phyloP scores from a whole-genome alignment of 257 asterid genomes.

The Scutellaria baicalensis region DNA sequence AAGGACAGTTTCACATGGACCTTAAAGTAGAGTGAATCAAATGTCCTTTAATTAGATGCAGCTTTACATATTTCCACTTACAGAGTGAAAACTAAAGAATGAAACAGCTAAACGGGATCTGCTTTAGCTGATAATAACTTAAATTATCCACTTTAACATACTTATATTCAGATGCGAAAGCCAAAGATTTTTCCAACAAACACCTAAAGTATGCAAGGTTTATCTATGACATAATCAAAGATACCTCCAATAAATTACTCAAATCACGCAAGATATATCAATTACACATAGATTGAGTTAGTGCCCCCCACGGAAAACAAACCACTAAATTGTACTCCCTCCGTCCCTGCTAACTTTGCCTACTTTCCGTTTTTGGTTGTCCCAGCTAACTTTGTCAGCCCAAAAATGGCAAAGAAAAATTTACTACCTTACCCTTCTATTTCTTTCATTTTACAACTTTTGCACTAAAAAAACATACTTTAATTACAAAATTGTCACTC shows the following conservation, averaged over 20 bases:
- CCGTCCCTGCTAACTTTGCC: too few relatives aligned
- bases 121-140: constrained; percentile 10
- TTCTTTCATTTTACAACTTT: too few relatives aligned
- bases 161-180: not conserved
- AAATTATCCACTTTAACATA: not conserved
- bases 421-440: too few relatives aligned
- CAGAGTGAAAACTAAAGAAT: constrained; percentile 14
- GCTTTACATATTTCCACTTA: constrained; percentile 26
- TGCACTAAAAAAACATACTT: too few relatives aligned
- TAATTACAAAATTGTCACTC: too few relatives aligned
- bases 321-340: constrained; percentile 2
- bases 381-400: too few relatives aligned
- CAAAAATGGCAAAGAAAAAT: too few relatives aligned
- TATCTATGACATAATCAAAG: not conserved
- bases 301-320: constrained; percentile 8
- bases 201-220: constrained; percentile 5
- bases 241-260: not conserved
- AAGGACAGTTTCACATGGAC: constrained; percentile 49
- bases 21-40: constrained; percentile 36
- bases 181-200: constrained; percentile 1
- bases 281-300: not conserved
- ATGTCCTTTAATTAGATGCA: constrained; percentile 25
- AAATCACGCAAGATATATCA: constrained; percentile 4
- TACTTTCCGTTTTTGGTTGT: too few relatives aligned
- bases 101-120: constrained; percentile 8